Base-by-base conservation (phyloP, 257 asterid genomes). In the Salvia miltiorrhiza region DNA sequence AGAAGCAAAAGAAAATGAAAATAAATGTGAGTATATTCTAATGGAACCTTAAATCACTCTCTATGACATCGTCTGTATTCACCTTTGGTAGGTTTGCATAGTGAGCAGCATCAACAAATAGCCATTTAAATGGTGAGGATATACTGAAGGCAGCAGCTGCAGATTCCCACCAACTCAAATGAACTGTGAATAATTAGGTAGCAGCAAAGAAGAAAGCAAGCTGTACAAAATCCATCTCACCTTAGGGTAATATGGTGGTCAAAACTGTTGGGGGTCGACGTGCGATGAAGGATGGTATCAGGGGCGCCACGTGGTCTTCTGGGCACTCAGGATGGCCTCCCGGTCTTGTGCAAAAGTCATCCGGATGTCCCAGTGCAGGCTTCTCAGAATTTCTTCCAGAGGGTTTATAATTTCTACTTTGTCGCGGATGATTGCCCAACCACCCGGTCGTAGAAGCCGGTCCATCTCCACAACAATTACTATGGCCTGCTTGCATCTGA, bases 391-490 rank as follows among this genome's bases (percentile, higher is more conserved):
- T 32, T 76, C 83, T 79, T 90, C 97, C 0, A 93, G 68, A 0
- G 96, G 86, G 73, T 93, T 95, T 2, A 93, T 88, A 69, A 93
- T 86, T 69, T 87, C 97, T 10, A 83, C 81, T 78, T 84, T 90
- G 81, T 93, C 97, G 2, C 99, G 92, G 23, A 93, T 67, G 33
- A 93, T 84, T 58, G 78, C 95, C 96, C 96, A 90, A 45, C 99
- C 97, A 19, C 90, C 88, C 0, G 99, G 97, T 73, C 99, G 81
- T 48, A 91, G 73, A 30, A 90, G 74, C 14, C 97, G 87, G 50
- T 93, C 96, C 96, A 93, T 90, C 88, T 93, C 99, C 1, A 87
- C 91, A 4, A 88, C 88, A 54, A 88, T 90, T 12, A 77, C 96
- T 11, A 78, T 52, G 0, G 95, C 87, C 68, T 85, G 95, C 88